Conservation (phyloP, 495 filamentous ascomycete species). For the Rostrohypoxylon terebratum region DNA sequence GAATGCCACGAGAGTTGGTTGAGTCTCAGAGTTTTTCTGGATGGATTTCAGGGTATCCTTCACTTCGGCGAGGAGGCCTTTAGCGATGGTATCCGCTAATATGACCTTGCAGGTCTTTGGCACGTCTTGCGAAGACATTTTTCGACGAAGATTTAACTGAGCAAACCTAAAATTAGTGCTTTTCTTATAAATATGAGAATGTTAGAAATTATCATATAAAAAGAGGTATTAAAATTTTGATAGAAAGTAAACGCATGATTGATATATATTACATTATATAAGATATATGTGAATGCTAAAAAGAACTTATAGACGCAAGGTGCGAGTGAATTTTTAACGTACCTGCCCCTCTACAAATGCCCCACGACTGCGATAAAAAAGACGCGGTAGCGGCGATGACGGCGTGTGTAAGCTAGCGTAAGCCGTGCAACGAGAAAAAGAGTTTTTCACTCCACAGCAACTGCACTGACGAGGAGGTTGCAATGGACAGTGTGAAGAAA, state of each 20-base stretch:
- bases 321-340: slow-evolving; percentile 36
- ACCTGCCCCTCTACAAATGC: slow-evolving; percentile 39
- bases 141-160: slow-evolving; percentile 19
- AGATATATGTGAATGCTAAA: slow-evolving; percentile 9
- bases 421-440: slow-evolving; percentile 1
- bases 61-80: slow-evolving; percentile 81
- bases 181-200: slow-evolving; percentile 6
- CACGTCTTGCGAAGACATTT: slow-evolving; percentile 58
- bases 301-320: slow-evolving; percentile 9
- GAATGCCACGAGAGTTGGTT: slow-evolving; percentile 88
- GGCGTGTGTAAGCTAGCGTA: slow-evolving; percentile 25
- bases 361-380: slow-evolving; percentile 37
- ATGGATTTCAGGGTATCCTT: slow-evolving; percentile 75
- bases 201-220: slow-evolving; percentile 1
- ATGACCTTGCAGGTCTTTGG: slow-evolving; percentile 89
- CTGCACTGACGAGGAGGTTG: neutral
- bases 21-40: slow-evolving; percentile 57
- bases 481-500: neutral
- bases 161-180: slow-evolving; percentile 15
- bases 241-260: neutral
- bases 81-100: slow-evolving; percentile 84
- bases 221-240: neutral
- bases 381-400: neutral
- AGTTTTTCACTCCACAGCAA: slow-evolving; percentile 8
- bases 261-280: neutral